phyloP scores from a whole-genome alignment of 805 yeast species.

The Ogataea wickerhamii region DNA sequence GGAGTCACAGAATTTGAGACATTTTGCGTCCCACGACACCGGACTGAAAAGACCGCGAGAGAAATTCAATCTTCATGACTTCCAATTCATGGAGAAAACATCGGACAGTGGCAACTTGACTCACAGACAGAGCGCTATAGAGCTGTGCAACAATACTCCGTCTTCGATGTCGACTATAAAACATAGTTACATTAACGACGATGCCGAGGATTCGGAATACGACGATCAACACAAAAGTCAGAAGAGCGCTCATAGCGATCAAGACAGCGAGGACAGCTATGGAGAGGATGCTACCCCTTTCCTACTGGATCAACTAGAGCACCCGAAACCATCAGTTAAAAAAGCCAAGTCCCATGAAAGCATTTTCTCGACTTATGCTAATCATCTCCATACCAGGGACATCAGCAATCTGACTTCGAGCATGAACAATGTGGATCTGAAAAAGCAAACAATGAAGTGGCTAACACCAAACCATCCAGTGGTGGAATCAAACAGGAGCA shows the following conservation, averaged over 20 bases:
- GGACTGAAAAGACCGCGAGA: conserved; percentile 18
- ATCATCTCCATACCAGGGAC: not conserved
- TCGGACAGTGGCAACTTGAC: not conserved
- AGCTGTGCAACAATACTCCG: conserved; percentile 4
- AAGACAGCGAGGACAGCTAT: conserved; percentile 21
- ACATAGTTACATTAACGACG: conserved; percentile 14
- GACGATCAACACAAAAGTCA: conserved; percentile 1
- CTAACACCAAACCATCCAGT: conserved; percentile 25
- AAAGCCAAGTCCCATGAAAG: conserved; percentile 30
- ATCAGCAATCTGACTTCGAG: not conserved
- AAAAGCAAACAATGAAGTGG: conserved; percentile 32
- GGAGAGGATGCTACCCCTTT: conserved; percentile 27
- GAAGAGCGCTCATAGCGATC: conserved; percentile 1
- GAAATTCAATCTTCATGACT: conserved; percentile 11
- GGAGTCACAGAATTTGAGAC: conserved; percentile 24
- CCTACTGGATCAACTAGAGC: conserved; percentile 9
- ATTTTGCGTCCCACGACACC: conserved; percentile 31
- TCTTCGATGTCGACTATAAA: conserved; percentile 23
- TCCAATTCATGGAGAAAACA: conserved; percentile 10
- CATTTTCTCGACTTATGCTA: conserved; percentile 18
- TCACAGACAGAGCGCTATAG: not conserved
- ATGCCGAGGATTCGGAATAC: conserved; percentile 3
- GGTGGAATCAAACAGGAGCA: conserved; percentile 12
- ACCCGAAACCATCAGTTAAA: conserved; percentile 7
- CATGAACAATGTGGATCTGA: conserved; percentile 18